Evolutionary conservation across 352 stramenopile species (phyloP).

Genomic region (Phytophthora fragariae): DNA sequence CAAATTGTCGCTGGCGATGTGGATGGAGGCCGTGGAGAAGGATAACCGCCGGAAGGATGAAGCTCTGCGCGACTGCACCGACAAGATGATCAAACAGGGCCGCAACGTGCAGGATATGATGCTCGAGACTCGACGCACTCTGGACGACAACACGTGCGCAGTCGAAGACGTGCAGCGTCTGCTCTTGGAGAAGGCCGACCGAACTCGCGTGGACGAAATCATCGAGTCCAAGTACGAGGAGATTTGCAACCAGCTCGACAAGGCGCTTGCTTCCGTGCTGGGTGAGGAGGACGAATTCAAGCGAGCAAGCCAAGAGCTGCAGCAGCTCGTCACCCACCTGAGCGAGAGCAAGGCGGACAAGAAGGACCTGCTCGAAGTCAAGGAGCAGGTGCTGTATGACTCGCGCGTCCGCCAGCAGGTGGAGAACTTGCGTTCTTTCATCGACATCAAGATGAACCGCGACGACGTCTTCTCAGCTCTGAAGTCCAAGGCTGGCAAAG

Average conservation of each 20-base stretch:
- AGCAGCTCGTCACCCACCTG: constrained; percentile 83
- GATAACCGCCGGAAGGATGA: constrained; percentile 79
- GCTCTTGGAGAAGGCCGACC: constrained; percentile 82
- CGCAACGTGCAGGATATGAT: constrained; percentile 90
- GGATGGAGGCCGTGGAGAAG: constrained; percentile 79
- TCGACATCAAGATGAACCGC: constrained; percentile 91
- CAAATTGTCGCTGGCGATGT: constrained; percentile 79
- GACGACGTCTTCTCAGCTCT: constrained; percentile 86
- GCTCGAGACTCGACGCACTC: constrained; percentile 77
- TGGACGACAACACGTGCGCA: constrained; percentile 87
- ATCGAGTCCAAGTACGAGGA: constrained; percentile 93
- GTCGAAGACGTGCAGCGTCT: constrained; percentile 85
- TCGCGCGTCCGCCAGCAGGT: constrained; percentile 87
- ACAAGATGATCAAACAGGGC: constrained; percentile 86
- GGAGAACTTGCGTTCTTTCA: constrained; percentile 86
- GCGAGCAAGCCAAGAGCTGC: constrained; percentile 81
- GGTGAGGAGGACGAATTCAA: constrained; percentile 92
- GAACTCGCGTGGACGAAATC: constrained; percentile 86
- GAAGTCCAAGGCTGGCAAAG: constrained; percentile 88
- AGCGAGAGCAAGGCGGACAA: constrained; percentile 87
- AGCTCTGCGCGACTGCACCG: constrained; percentile 77
- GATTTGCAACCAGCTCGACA: constrained; percentile 93
- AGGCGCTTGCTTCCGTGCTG: constrained; percentile 84
- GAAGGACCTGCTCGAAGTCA: constrained; percentile 87
- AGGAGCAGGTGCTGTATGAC: constrained; percentile 89